A percentile compares a stretch with the other conserved stretches of the same genome.
Conservation (phyloP, 2,329 filamentous ascomycete genomes). For the Xylariales sp. region DNA sequence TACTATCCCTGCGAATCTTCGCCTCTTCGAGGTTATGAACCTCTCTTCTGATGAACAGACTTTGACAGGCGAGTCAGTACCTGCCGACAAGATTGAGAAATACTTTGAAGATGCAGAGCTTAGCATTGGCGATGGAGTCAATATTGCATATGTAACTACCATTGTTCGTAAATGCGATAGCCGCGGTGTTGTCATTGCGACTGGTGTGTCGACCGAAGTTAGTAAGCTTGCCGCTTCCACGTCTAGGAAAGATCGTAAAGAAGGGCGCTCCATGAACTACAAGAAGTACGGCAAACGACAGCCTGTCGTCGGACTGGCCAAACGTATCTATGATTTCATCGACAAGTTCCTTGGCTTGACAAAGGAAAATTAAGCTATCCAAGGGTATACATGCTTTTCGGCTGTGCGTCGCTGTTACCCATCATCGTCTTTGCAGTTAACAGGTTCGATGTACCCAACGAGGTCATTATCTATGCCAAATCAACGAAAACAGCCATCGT, state of each 20-base stretch:
- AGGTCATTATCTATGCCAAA: constrained; percentile 55
- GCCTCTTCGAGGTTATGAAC: constrained; percentile 70
- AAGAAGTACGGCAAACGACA: constrained; percentile 49
- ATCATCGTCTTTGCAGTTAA: constrained; percentile 56
- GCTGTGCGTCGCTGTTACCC: constrained; percentile 56
- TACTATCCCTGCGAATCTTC: constrained; percentile 69
- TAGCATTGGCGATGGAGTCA: constrained; percentile 66
- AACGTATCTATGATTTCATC: constrained; percentile 43
- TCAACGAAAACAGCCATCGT: constrained; percentile 59
- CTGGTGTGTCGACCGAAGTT: constrained; percentile 68
- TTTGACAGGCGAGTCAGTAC: constrained; percentile 71
- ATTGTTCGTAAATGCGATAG: constrained; percentile 69
- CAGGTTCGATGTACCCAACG: constrained; percentile 44
- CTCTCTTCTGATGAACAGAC: constrained; percentile 74
- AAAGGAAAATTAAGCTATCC: constrained; percentile 70
- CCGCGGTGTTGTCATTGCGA: constrained; percentile 66
- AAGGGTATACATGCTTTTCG: constrained; percentile 73
- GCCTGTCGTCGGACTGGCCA: constrained; percentile 41
- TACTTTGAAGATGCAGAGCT: constrained; percentile 50
- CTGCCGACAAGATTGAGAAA: constrained; percentile 61
- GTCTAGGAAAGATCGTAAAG: constrained; percentile 49
- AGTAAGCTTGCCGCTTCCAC: constrained; percentile 62
- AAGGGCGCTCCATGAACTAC: constrained; percentile 48
- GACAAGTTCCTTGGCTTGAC: constrained; percentile 57
- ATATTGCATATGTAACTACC: constrained; percentile 72